These are phyloP conservation scores for Mentha longifolia DNA, from an alignment of 257 asterid species.

Conservation along the genomic window DNA sequence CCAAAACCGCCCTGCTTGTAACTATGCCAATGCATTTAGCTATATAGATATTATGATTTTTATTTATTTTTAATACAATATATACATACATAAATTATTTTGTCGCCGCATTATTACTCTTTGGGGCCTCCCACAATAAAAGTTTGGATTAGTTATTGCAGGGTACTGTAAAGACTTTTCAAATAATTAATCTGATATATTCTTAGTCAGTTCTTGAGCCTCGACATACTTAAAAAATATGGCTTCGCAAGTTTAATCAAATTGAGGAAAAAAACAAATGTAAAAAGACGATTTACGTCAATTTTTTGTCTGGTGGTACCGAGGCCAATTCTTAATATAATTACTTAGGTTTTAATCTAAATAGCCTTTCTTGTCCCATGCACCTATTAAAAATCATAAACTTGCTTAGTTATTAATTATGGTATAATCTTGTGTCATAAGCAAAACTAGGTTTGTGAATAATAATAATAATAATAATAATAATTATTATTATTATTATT, in stretches of 20 bases:
- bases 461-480: too few relatives aligned
- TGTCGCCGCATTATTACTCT: too few relatives aligned
- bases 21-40: too few relatives aligned
- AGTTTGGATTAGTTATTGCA: neutral
- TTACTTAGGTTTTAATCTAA: conserved; percentile 30
- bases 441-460: conserved; percentile 17
- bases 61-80: too few relatives aligned
- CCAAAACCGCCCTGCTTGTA: too few relatives aligned
- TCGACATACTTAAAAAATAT: neutral
- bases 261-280: neutral
- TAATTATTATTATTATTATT: too few relatives aligned
- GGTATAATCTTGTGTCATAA: conserved; percentile 25
- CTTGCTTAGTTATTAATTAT: too few relatives aligned
- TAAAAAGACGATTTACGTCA: neutral
- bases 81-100: too few relatives aligned
- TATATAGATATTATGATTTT: too few relatives aligned
- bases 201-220: neutral
- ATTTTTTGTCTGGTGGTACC: conserved; percentile 35
- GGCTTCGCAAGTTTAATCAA: neutral
- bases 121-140: too few relatives aligned
- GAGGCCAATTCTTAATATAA: neutral
- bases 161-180: neutral
- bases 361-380: conserved; percentile 23
- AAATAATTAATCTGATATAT: too few relatives aligned
- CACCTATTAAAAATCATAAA: neutral